These are phyloP conservation scores for Sherardia arvensis DNA, from an alignment of 257 asterid species.

Conservation along the genomic window DNA sequence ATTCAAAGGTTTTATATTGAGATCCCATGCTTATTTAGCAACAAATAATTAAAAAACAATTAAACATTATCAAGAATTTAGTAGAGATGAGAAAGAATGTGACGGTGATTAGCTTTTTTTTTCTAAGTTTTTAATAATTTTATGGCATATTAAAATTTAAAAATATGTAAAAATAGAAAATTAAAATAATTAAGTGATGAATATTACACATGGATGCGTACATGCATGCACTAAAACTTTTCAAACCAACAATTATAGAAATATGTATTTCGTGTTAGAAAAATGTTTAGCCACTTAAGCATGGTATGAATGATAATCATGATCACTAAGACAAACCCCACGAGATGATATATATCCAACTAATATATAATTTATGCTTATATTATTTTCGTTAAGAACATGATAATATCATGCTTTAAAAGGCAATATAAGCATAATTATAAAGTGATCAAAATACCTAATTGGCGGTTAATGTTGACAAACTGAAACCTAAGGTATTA, in stretches of 20 bases:
- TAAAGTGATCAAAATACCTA: neutral
- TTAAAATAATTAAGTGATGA: too few relatives aligned
- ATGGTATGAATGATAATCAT: neutral
- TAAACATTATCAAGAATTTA: too few relatives aligned
- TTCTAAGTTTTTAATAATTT: too few relatives aligned
- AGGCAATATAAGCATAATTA: neutral
- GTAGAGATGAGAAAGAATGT: too few relatives aligned
- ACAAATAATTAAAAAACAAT: too few relatives aligned
- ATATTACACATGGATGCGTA: too few relatives aligned
- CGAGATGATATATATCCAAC: neutral
- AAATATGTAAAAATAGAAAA: too few relatives aligned
- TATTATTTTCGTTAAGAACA: neutral
- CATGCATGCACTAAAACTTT: neutral
- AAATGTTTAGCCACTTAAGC: slow-evolving; percentile 4
- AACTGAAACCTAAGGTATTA: neutral
- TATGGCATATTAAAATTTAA: too few relatives aligned
- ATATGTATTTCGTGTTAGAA: neutral
- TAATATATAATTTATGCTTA: neutral
- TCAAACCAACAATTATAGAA: neutral
- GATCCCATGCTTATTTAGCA: too few relatives aligned
- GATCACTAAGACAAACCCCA: slow-evolving; percentile 11
- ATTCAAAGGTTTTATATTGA: too few relatives aligned
- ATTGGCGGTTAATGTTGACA: slow-evolving; percentile 4
- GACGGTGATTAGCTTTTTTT: too few relatives aligned
- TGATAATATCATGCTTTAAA: neutral